Evolutionary conservation across 768 basidiomycete species (phyloP).

Genomic region (Ramaria rubella): DNA sequence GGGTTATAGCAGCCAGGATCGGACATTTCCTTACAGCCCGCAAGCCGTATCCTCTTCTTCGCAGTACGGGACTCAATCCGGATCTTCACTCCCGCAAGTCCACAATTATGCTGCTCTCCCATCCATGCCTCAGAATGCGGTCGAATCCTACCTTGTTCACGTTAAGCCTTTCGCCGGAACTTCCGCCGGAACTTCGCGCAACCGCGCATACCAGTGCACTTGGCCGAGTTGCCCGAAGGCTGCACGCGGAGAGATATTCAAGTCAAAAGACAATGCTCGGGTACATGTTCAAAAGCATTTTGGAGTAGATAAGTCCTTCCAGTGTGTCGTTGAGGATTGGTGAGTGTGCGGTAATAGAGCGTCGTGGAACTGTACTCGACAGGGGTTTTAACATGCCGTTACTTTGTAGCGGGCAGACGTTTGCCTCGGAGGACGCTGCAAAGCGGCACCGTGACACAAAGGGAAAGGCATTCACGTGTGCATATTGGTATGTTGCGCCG

Average conservation of each 20-base stretch:
- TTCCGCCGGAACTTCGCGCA: background rate
- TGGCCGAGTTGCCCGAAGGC: background rate
- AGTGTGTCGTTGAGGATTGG: slow-evolving; percentile 2
- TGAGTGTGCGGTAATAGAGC: no score
- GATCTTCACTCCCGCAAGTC: no score
- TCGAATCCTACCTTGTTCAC: background rate
- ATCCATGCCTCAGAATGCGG: background rate
- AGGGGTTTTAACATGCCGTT: background rate
- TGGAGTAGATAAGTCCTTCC: slow-evolving; percentile 1
- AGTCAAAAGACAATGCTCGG: slow-evolving; percentile 5
- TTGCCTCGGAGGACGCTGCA: slow-evolving; percentile 8
- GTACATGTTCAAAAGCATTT: slow-evolving; percentile 9
- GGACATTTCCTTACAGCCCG: no score
- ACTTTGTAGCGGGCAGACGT: background rate
- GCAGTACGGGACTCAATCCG: background rate
- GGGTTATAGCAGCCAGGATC: no score
- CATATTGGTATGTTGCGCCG: background rate
- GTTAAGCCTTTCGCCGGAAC: background rate
- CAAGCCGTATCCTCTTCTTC: background rate
- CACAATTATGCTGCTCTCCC: background rate
- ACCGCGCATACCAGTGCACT: background rate
- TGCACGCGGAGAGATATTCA: background rate
- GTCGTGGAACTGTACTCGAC: background rate
- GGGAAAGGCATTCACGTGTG: background rate
- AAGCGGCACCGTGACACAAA: slow-evolving; percentile 8